These are phyloP conservation scores for Triangularia setosa DNA, from an alignment of 2,329 filamentous ascomycete species.

Conservation along the genomic window DNA sequence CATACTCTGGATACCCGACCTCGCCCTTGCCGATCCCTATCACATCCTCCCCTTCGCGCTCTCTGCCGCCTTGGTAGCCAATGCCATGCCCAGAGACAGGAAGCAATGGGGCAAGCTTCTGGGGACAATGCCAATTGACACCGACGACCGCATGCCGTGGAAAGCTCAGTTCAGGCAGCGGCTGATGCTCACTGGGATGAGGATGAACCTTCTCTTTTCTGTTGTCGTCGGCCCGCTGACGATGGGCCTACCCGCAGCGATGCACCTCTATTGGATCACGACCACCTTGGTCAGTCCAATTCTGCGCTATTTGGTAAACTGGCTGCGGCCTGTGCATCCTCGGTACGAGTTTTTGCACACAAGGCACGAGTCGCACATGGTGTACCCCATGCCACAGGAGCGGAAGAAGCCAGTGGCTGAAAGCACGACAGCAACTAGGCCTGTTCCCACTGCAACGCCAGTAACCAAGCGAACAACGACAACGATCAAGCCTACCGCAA, in stretches of 20 bases:
- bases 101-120: background rate
- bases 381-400: conserved; percentile 9
- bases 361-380: conserved; percentile 21
- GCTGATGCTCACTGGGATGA: background rate
- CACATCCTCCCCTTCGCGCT: conserved; percentile 43
- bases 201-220: conserved; percentile 27
- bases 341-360: conserved; percentile 5
- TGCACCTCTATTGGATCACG: conserved; percentile 43
- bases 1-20: conserved; percentile 51
- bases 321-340: background rate
- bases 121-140: background rate
- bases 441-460: no score
- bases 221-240: conserved; percentile 36
- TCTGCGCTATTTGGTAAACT: background rate
- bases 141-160: background rate
- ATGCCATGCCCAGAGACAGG: conserved; percentile 31
- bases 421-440: background rate
- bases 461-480: background rate
- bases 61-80: conserved; percentile 34
- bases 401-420: background rate
- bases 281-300: conserved; percentile 30
- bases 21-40: conserved; percentile 50
- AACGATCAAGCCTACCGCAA: background rate
- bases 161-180: background rate
- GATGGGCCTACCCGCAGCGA: conserved; percentile 37